A percentile compares a stretch with the other conserved stretches of the same genome.
These are phyloP conservation scores for Cyclotella cryptica DNA, from an alignment of 108 stramenopile genomes.

Conservation along the genomic window DNA sequence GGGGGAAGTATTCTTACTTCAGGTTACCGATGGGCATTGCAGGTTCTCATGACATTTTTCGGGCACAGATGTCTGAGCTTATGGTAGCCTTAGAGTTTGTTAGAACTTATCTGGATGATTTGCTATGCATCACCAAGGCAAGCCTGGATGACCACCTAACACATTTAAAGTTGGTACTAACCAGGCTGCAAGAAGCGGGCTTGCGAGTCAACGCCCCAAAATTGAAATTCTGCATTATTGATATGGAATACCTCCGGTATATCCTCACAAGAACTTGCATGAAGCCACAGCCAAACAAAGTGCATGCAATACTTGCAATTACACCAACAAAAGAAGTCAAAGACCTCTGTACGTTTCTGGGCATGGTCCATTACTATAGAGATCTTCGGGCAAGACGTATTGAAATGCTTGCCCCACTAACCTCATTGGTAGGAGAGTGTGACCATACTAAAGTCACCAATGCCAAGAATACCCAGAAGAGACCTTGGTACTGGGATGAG, in stretches of 20 bases:
- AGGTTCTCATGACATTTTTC: conserved; percentile 48
- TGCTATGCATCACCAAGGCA: conserved; percentile 34
- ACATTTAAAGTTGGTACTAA: conserved; percentile 30
- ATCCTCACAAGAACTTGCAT: too few relatives aligned
- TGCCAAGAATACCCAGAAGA: background rate
- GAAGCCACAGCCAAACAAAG: conserved; percentile 26
- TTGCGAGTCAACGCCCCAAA: conserved; percentile 29
- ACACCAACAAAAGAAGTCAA: conserved; percentile 14
- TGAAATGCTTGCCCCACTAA: conserved; percentile 4
- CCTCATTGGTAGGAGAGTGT: conserved; percentile 10
- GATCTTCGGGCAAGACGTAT: background rate
- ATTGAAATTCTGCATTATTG: conserved; percentile 7
- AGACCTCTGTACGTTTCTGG: background rate
- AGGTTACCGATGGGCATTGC: conserved; percentile 56
- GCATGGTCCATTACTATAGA: background rate
- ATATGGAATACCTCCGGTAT: too few relatives aligned
- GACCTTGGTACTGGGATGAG: background rate
- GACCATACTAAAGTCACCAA: background rate
- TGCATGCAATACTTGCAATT: conserved; percentile 34
- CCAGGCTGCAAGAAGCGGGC: conserved; percentile 25
- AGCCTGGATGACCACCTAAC: conserved; percentile 34
- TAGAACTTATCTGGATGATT: conserved; percentile 53
- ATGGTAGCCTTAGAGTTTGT: conserved; percentile 36
- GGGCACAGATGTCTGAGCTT: conserved; percentile 47
- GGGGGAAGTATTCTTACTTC: conserved; percentile 52